Base-by-base conservation (phyloP, 73 alveolate genomes). In the Paramecium sexaurelia region DNA sequence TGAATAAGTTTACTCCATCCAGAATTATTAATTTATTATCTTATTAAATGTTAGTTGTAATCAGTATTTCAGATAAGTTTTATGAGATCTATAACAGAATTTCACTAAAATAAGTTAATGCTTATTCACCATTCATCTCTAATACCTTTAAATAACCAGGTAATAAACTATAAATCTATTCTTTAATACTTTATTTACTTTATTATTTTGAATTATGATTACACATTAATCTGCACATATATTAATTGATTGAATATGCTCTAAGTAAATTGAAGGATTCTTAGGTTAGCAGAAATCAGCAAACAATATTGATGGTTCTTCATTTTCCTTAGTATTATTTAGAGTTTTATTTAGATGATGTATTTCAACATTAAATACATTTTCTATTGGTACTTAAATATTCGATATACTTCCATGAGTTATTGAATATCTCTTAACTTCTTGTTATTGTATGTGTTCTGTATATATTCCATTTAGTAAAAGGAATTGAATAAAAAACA, bases 141-240 rank as follows among this genome's bases (percentile, higher is more conserved):
- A 71, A 35, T 35, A 71, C 56, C 13, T 71, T 71, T 71, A 33
- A 33, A 71, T 71, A 71, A 26, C 86, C 66, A 10, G 86, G 86
- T 19, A 37, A 32, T 20, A 71, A 29, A 8, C 39, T 71, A 37
- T 33, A 71, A 35, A 71, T 71, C 86, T 33, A 61, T 9, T 61
- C 24, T 13, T 61, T 27, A 61, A 0, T 8, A 27, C 24, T 27
- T 10, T 10, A 20, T 61, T 61, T 61, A 61, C 82, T 61, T 13
- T 71, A 71, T 71, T 37, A 35, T 71, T 71, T 20, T 35, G 56
- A 26, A 71, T 37, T 10, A 35, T 35, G 29, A 71, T 71, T 37
- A 15, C 0, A 35, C 66, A 71, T 37, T 71, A 20, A 1, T 71
- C 36, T 13, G 86, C 61, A 71, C 86, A 68, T 3, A 68, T 29